These are phyloP conservation scores for Apophysomyces trapeziformis DNA, from an alignment of 371 early-diverging fungal genomes.

Conservation along the genomic window DNA sequence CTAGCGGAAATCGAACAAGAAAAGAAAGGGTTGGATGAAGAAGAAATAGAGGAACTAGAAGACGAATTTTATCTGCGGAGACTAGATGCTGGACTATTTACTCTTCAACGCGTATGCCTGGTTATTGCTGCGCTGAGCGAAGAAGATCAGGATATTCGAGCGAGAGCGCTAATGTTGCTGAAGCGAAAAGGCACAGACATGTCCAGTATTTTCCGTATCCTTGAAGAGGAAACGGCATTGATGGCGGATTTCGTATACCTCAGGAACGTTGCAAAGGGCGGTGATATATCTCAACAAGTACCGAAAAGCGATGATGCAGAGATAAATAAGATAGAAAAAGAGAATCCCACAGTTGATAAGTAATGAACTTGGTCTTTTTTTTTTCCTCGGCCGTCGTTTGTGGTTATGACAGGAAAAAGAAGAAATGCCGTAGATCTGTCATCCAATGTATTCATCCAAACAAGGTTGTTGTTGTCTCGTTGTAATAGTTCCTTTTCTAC, in stretches of 20 bases:
- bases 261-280: conserved; percentile 29
- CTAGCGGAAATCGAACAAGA: conserved; percentile 51
- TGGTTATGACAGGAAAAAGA: no score
- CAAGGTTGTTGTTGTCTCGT: no score
- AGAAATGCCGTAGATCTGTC: no score
- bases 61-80: conserved; percentile 65
- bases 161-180: conserved; percentile 31
- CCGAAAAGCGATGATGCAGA: conserved; percentile 6
- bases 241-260: conserved; percentile 36
- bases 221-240: conserved; percentile 38
- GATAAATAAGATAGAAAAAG: background rate
- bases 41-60: conserved; percentile 60
- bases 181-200: conserved; percentile 31
- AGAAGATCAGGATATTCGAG: conserved; percentile 47
- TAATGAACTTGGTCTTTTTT: no score
- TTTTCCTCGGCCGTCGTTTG: no score
- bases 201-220: conserved; percentile 31
- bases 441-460: no score
- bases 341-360: no score
- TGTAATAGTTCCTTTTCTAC: no score
- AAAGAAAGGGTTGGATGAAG: conserved; percentile 51
- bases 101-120: conserved; percentile 78
- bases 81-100: conserved; percentile 82
- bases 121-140: conserved; percentile 66
- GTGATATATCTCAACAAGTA: conserved; percentile 12